phyloP scores from a whole-genome alignment of 1,284 basidiomycete genomes.

The Dichomitus squalens region DNA sequence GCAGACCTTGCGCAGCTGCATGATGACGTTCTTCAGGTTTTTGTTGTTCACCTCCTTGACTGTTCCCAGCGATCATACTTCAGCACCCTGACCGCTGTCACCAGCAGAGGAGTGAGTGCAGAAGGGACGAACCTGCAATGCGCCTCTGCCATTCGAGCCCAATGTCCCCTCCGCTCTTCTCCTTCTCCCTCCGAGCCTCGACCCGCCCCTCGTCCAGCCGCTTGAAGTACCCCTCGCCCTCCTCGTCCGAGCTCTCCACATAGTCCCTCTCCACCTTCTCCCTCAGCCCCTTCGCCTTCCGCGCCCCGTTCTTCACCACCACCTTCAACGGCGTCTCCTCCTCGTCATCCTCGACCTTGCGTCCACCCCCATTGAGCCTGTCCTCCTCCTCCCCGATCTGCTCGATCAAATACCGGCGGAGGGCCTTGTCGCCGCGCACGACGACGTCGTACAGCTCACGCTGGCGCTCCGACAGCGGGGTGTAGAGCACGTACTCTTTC shows the following conservation, averaged over 20 bases:
- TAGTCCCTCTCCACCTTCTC: constrained; percentile 37
- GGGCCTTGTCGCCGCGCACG: constrained; percentile 53
- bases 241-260: constrained; percentile 58
- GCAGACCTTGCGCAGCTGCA: constrained; percentile 95
- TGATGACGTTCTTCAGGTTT: constrained; percentile 90
- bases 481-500: constrained; percentile 95
- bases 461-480: constrained; percentile 83
- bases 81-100: neutral
- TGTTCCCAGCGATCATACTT: too few species aligned
- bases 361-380: constrained; percentile 27
- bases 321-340: constrained; percentile 32
- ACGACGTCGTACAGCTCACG: constrained; percentile 85
- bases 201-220: constrained; percentile 53
- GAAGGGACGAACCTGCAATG: constrained; percentile 56
- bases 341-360: constrained; percentile 25
- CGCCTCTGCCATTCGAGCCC: constrained; percentile 59
- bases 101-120: neutral
- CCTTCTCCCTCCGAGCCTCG: constrained; percentile 35
- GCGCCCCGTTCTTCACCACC: constrained; percentile 36
- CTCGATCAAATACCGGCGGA: constrained; percentile 66
- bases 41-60: constrained; percentile 88
- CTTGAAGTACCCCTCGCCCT: constrained; percentile 65
- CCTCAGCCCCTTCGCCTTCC: constrained; percentile 27
- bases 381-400: constrained; percentile 27
- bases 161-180: constrained; percentile 43